Evolutionary conservation across 1,284 basidiomycete species (phyloP).

Genomic region (Heterobasidion annosum): DNA sequence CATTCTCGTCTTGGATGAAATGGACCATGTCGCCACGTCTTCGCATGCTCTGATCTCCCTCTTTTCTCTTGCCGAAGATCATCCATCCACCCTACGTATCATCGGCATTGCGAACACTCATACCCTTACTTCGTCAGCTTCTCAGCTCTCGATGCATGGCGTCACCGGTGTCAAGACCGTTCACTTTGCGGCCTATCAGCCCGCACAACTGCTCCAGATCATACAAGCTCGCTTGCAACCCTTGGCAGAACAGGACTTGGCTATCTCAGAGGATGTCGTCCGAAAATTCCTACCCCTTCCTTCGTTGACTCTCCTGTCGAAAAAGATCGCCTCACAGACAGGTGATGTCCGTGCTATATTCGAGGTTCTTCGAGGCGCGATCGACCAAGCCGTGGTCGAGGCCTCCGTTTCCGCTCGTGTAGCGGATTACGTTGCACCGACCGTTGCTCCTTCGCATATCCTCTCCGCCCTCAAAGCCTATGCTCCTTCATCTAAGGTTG

Average conservation of each 20-base stretch:
- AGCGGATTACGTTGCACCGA: conserved; percentile 30
- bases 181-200: conserved; percentile 70
- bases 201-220: conserved; percentile 57
- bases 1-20: conserved; percentile 68
- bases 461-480: conserved; percentile 63
- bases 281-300: conserved; percentile 53
- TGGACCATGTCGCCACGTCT: conserved; percentile 64
- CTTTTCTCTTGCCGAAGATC: conserved; percentile 50
- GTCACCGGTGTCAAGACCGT: conserved; percentile 46
- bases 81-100: conserved; percentile 43
- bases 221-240: conserved; percentile 48
- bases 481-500: conserved; percentile 36
- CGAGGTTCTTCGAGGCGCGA: conserved; percentile 69
- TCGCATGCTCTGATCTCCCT: conserved; percentile 46
- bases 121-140: conserved; percentile 55
- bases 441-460: conserved; percentile 54
- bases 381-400: conserved; percentile 48
- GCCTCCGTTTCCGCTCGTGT: conserved; percentile 4
- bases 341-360: conserved; percentile 73
- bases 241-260: conserved; percentile 25
- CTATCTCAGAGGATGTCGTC: conserved; percentile 19
- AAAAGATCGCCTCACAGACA: conserved; percentile 69
- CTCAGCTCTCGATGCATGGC: conserved; percentile 24
- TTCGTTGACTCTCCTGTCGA: conserved; percentile 57
- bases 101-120: conserved; percentile 81